Percentiles rank a stretch among this genome's conserved stretches.
Conservation (phyloP, 805 yeast species). For the Saccharomycopsis guyanensis region DNA sequence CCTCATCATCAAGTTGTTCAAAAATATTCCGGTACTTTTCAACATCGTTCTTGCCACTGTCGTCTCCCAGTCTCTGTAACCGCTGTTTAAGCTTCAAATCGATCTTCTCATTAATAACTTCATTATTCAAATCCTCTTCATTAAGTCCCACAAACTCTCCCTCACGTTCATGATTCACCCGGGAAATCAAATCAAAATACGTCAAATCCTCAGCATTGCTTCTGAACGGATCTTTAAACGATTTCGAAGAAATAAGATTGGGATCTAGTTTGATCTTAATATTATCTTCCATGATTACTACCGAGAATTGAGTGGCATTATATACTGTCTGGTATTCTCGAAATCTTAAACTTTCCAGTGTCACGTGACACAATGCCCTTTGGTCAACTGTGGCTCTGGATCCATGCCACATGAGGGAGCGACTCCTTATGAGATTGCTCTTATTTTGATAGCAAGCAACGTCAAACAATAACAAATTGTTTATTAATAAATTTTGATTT, state of each 20-base stretch:
- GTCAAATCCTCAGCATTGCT: conserved; percentile 10
- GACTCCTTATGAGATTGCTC: no score
- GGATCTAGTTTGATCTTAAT: conserved; percentile 16
- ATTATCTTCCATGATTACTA: not conserved
- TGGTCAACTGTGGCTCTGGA: no score
- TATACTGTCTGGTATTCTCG: no score
- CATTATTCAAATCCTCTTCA: conserved; percentile 16
- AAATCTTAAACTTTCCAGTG: no score
- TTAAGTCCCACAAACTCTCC: conserved; percentile 9
- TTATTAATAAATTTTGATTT: no score
- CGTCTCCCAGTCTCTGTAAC: conserved; percentile 1
- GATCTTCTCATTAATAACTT: conserved; percentile 10
- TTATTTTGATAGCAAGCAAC: no score
- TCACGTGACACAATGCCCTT: no score
- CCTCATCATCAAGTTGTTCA: not conserved
- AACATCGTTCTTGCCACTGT: not conserved
- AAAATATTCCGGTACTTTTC: conserved; percentile 4
- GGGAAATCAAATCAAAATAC: conserved; percentile 6
- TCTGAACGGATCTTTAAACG: conserved; percentile 18
- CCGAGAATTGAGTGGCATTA: no score
- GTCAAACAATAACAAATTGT: no score
- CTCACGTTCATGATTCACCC: conserved; percentile 15
- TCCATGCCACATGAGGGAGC: no score
- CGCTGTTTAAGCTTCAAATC: not conserved
- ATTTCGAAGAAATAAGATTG: conserved; percentile 9